phyloP scores from a whole-genome alignment of 2,329 filamentous ascomycete species.

The Alternaria sp. region DNA sequence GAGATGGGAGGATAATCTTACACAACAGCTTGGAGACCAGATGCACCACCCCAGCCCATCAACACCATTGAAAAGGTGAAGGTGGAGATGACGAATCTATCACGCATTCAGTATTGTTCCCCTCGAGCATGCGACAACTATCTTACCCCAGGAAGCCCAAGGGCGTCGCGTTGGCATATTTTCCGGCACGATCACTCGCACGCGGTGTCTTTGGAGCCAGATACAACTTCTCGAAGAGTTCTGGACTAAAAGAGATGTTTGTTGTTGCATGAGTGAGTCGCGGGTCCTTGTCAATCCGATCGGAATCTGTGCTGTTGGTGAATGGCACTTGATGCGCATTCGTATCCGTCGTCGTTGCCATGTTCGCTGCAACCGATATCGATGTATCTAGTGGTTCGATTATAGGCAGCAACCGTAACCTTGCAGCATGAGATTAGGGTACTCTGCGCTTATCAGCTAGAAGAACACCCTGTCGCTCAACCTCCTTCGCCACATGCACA shows the following conservation, averaged over 20 bases:
- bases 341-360: slow-evolving; percentile 11
- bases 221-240: slow-evolving; percentile 44
- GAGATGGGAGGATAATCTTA: slow-evolving; percentile 16
- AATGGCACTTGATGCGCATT: neutral
- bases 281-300: slow-evolving; percentile 33
- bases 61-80: slow-evolving; percentile 54
- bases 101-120: neutral
- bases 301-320: slow-evolving; percentile 18
- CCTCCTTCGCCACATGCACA: neutral
- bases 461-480: neutral
- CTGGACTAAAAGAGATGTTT: slow-evolving; percentile 40
- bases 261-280: slow-evolving; percentile 35
- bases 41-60: slow-evolving; percentile 54
- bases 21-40: slow-evolving; percentile 48
- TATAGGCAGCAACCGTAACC: neutral
- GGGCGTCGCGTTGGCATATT: slow-evolving; percentile 41
- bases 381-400: neutral
- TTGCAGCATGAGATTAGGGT: neutral
- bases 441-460: neutral
- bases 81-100: slow-evolving; percentile 52
- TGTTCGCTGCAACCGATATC: neutral
- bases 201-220: slow-evolving; percentile 39
- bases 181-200: slow-evolving; percentile 25
- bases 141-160: slow-evolving; percentile 43
- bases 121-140: fast-evolving